Evolutionary conservation across 768 basidiomycete genomes (phyloP), one percentile per base, ranked within the genome.

Genomic region (Imleria badia): DNA sequence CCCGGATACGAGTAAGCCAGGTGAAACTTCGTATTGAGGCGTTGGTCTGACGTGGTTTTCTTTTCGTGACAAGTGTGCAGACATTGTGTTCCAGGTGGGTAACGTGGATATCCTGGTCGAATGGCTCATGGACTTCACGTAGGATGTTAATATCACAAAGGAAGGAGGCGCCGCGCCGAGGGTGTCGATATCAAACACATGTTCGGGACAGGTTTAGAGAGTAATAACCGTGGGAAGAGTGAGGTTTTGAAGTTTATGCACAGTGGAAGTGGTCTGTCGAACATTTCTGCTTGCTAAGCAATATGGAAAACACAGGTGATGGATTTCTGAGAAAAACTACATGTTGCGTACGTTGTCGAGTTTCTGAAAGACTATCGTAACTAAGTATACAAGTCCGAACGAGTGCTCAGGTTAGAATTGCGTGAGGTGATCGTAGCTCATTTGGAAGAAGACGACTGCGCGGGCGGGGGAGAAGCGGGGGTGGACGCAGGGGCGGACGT

Each of bases 121-220:
- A 22, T 30, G 19, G 29, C n/a, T 19, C 10, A 29, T 35, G 9
- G 19, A n/a, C 15, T 46, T 19, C 17, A 31, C 50, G 29, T 20
- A 58, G 59, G 15, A 51, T 15, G 51, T 65, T 42, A 5, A 6
- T 10, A 40, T 65, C 33, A 22, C 43, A 5, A 65, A 59, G 34
- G 30, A 42, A 19, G 35, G 19, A 0, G 13, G 26, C n/a, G 12
- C 5, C 13, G 1, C 3, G 19, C n/a, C 36, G 15, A 14, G 5
- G 6, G 8, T 42, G 15, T 2, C 26, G 5, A 3, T 59, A 14
- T 45, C 41, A 17, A 65, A 59, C 29, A 45, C 29, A 10, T 56
- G 57, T n/a, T n/a, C n/a, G n/a, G n/a, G n/a, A n/a, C n/a, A n/a
- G n/a, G n/a, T n/a, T n/a, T n/a, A n/a, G n/a, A n/a, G n/a, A n/a